These are phyloP conservation scores for Mycena sanguinolenta DNA, from an alignment of 768 basidiomycete species.

Conservation along the genomic window DNA sequence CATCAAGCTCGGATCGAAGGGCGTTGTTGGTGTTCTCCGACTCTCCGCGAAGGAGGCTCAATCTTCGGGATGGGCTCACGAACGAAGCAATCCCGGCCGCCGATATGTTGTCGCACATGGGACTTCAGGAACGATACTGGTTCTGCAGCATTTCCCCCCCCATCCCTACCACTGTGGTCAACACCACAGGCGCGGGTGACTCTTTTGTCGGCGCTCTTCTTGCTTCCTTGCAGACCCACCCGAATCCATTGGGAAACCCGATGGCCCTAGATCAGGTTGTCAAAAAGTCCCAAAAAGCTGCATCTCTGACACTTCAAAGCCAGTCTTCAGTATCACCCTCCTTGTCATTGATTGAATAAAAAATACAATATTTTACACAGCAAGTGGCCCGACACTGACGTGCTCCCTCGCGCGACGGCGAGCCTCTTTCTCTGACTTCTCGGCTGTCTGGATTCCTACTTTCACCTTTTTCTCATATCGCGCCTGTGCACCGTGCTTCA, in stretches of 20 bases:
- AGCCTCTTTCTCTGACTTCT: conserved; percentile 60
- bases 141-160: conserved; percentile 83
- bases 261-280: conserved; percentile 59
- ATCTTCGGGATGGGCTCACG: conserved; percentile 64
- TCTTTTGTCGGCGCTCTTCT: conserved; percentile 88
- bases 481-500: conserved; percentile 80
- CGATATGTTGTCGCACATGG: conserved; percentile 69
- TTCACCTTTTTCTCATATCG: conserved; percentile 69
- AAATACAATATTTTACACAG: conserved; percentile 6
- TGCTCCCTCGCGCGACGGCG: conserved; percentile 63
- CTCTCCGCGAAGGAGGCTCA: conserved; percentile 55
- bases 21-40: conserved; percentile 75
- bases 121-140: conserved; percentile 59
- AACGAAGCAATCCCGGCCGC: conserved; percentile 58
- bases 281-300: conserved; percentile 73
- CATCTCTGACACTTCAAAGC: conserved; percentile 70
- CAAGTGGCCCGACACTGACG: conserved; percentile 74
- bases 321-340: conserved; percentile 74
- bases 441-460: conserved; percentile 50
- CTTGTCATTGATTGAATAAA: conserved; percentile 46
- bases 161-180: conserved; percentile 61
- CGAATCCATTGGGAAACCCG: conserved; percentile 61
- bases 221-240: conserved; percentile 68
- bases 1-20: conserved; percentile 85
- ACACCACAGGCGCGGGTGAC: conserved; percentile 94